Base-by-base conservation (phyloP, 164 flowering plant species). In the Brasenia schreberi region DNA sequence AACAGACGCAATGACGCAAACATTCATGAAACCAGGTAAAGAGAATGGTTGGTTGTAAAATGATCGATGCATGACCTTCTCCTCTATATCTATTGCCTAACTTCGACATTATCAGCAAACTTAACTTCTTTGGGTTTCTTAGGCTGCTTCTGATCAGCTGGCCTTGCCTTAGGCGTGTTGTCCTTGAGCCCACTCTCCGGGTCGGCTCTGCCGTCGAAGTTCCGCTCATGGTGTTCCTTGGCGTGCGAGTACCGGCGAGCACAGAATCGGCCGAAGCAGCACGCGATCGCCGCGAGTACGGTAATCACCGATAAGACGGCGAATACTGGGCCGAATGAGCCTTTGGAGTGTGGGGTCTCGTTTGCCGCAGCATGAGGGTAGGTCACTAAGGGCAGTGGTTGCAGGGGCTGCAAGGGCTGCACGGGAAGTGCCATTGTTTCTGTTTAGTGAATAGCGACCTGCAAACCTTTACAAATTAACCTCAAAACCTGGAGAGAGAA, bases 251-350 rank as follows among this genome's bases (percentile, higher is more conserved):
- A 23, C 9, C 83, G 78, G 59, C 77, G 73, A 70, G 73, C 79
- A 65, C 92, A 86, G 65, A 87, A 61, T 42, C 90, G 75, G 10
- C 94, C 92, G 43, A 93, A 71, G 61, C 73, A 75, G 74, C 96
- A 88, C 53, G 96, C 90, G 39, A 85, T 49, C 27, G 78, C 88
- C 5, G 90, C 79, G 9, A 93, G 65, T 11, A 83, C 94, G 9
- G 83, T 67, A 42, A 90, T 87, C 6, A 86, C 81, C 16, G 90
- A 85, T 64, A 93, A 71, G 43, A 87, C 92, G 7, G 81, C 82
- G 61, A 90, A 88, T 6, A 92, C 96, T 0, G 88, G 80, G 63
- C 89, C 93, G 59, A 88, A 92, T 0, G 94, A 85, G 14, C 92
- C 92, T 64, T 80, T 72, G 3, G 87, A 80, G 75, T 81, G 88